These are phyloP conservation scores for Septoria petroselini DNA, from an alignment of 2,329 filamentous ascomycete species.

Conservation along the genomic window DNA sequence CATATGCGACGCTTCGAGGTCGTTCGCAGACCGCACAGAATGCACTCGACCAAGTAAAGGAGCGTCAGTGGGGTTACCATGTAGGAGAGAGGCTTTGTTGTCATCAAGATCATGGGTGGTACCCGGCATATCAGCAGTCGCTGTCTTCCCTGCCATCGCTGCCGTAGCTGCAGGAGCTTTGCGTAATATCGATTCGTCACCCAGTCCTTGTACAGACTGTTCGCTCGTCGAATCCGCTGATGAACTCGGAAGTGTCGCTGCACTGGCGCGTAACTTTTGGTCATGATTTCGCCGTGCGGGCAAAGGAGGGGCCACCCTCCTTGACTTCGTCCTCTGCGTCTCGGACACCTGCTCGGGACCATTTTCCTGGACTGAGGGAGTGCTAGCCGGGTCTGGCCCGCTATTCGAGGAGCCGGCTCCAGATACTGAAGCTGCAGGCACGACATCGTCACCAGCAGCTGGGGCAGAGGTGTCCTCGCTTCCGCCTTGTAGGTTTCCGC, in stretches of 20 bases:
- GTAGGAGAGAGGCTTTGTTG: too few species aligned
- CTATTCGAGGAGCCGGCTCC: too few species aligned
- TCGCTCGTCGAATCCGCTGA: not conserved
- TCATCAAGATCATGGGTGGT: too few species aligned
- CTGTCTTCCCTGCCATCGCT: too few species aligned
- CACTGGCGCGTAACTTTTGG: too few species aligned
- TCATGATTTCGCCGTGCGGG: slow-evolving; percentile 12
- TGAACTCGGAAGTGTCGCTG: not conserved
- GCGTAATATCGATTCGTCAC: not conserved
- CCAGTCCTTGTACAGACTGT: not conserved
- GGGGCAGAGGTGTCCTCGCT: not conserved
- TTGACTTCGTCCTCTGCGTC: not conserved
- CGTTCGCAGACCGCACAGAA: too few species aligned
- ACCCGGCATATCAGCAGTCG: too few species aligned
- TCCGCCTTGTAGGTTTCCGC: slow-evolving; percentile 2
- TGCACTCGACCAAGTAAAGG: too few species aligned
- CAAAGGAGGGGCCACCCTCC: slow-evolving; percentile 14
- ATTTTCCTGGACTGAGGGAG: not conserved
- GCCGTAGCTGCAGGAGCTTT: too few species aligned
- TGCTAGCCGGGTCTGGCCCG: too few species aligned
- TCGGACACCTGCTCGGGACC: not conserved
- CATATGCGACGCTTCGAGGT: too few species aligned
- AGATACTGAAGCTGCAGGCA: not conserved
- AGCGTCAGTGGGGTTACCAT: too few species aligned
- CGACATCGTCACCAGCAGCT: not conserved